phyloP scores from a whole-genome alignment of 2,329 filamentous ascomycete genomes.

The Malbranchea cinnamomea region DNA sequence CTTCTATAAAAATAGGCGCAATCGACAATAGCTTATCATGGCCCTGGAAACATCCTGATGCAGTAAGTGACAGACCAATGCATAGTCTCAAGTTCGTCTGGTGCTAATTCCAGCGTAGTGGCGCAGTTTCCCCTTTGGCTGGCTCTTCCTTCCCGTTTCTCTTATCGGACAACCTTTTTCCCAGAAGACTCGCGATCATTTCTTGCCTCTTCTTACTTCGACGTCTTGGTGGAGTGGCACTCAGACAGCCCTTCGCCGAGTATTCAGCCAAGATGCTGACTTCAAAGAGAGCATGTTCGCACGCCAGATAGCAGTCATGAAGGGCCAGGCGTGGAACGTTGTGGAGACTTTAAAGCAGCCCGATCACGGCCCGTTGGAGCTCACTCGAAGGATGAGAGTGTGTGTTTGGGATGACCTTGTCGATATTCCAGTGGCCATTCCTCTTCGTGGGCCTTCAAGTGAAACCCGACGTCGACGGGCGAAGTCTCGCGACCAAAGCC shows the following conservation, averaged over 20 bases:
- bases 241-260: slow-evolving; percentile 65
- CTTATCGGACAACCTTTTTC: slow-evolving; percentile 94
- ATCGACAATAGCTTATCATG: slow-evolving; percentile 97
- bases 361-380: slow-evolving; percentile 84
- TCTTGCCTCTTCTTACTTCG: slow-evolving; percentile 86
- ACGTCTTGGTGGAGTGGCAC: slow-evolving; percentile 97
- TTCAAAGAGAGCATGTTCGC: slow-evolving; percentile 99
- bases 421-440: slow-evolving; percentile 86
- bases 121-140: slow-evolving; percentile 90
- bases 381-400: slow-evolving; percentile 78
- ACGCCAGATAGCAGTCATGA: slow-evolving; percentile 97
- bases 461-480: slow-evolving; percentile 60
- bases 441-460: slow-evolving; percentile 69
- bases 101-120: slow-evolving; percentile 31
- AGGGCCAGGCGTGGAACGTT: slow-evolving; percentile 98
- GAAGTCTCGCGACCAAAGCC: slow-evolving; percentile 33
- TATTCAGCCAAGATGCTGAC: slow-evolving; percentile 85
- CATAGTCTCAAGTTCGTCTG: not conserved
- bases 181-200: slow-evolving; percentile 82
- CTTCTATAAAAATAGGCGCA: slow-evolving; percentile 65
- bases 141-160: slow-evolving; percentile 93
- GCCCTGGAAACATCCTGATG: slow-evolving; percentile 98
- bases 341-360: slow-evolving; percentile 88
- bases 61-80: slow-evolving; percentile 42
- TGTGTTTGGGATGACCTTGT: slow-evolving; percentile 98